Evolutionary conservation across 179 eudicot species (phyloP), one percentile per base, ranked within the genome.

Genomic region (Corrigiola litoralis): DNA sequence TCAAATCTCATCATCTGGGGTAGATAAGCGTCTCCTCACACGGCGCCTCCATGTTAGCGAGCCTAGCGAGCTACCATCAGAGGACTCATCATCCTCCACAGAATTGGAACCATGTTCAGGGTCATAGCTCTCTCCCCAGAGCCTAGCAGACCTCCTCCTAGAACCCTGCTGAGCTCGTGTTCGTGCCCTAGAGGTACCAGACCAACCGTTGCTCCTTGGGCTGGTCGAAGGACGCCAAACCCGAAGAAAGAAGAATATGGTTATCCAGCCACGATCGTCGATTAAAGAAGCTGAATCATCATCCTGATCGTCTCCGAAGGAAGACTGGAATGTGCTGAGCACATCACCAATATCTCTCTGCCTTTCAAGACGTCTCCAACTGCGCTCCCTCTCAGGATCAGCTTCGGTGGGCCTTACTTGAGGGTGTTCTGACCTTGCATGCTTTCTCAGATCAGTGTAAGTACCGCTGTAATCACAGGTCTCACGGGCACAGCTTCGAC

Each of bases 311-410:
- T 80, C 90, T 36, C 80, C 83, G 0, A 87, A 49, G 1, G 86
- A 76, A 29, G 95, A 85, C 47, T 80, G 95, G 27, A 92, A 78
- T 1, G 90, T 84, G 65, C 96, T 89, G 36, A 92, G 78, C 63
- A 89, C 77, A 51, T 94, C 99, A 13, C 87, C 95, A 1, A 90
- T 65, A 69, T 94, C 94, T 72, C 97, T 80, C 75, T 83, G 88
- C 73, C 87, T 79, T 75, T 94, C 99, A 36, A 94, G 65, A 66
- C 90, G 82, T 77, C 89, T 82, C 99, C 99, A 94, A 66, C 68
- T 80, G 0, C 79, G 71, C 64, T 87, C 85, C 75, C 99, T 81
- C 66, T 81, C 85, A 1, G 94, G 95, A 49, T 86, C 95, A 7
- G 83, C 94, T 61, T 80, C 89, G 0, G 89, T 75, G 31, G 99